These are phyloP conservation scores for Taxillus chinensis DNA, from an alignment of 164 flowering plant genomes.

Conservation along the genomic window DNA sequence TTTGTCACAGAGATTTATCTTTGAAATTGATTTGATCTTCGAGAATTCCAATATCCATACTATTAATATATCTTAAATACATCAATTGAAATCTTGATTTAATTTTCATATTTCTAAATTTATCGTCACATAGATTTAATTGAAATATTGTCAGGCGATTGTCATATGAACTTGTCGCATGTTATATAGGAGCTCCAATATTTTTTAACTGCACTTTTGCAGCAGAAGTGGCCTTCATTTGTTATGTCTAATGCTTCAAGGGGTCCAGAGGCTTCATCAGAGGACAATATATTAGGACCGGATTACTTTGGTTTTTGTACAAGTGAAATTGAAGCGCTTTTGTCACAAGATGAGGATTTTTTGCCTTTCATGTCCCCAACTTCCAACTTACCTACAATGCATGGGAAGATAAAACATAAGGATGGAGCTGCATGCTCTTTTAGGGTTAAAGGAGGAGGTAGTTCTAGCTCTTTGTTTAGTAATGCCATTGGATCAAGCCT, in stretches of 20 bases:
- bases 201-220: too few relatives aligned
- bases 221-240: conserved; percentile 1
- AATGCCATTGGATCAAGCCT: conserved; percentile 31
- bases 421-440: not conserved
- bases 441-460: conserved; percentile 8
- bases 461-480: conserved; percentile 23
- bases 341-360: conserved; percentile 32
- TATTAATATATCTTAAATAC: too few relatives aligned
- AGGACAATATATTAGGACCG: conserved; percentile 28
- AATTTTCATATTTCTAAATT: too few relatives aligned
- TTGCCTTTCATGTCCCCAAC: conserved; percentile 12
- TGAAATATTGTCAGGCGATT: too few relatives aligned
- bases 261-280: conserved; percentile 11
- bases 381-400: conserved; percentile 9
- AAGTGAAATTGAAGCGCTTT: conserved; percentile 28
- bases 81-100: too few relatives aligned
- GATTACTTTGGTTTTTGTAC: conserved; percentile 46
- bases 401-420: conserved; percentile 5
- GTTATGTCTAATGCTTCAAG: conserved; percentile 25
- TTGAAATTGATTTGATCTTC: too few relatives aligned
- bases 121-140: too few relatives aligned
- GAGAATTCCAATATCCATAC: too few relatives aligned
- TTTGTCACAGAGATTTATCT: too few relatives aligned
- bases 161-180: too few relatives aligned
- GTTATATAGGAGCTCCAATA: too few relatives aligned